Evolutionary conservation across 768 basidiomycete species (phyloP), one percentile per base, ranked within the genome.

Genomic region (Lactarius quietus): DNA sequence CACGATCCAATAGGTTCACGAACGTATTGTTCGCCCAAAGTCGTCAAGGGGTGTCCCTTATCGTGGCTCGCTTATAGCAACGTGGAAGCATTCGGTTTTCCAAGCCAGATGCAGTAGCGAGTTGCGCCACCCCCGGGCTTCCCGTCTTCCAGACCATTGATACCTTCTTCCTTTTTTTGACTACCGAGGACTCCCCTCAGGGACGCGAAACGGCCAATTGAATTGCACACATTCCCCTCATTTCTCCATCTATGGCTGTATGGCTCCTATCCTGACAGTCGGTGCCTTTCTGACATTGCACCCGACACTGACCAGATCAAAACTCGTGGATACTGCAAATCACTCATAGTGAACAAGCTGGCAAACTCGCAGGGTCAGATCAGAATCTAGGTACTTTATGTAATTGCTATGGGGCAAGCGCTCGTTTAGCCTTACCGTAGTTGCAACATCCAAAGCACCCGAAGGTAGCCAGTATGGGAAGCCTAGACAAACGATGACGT

Each of bases 141-240:
- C 65, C 74, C 72, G 70, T 71, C 45, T 62, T 72, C 68, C 66
- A 70, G 57, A 53, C 23, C 43, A 57, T 26, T n/a, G 36, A 29
- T 36, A 6, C 23, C 55, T 62, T 14, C 15, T 61, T 26, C n/a
- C 20, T 64, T 59, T n/a, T n/a, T 55, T 55, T 55, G 59, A 23
- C 64, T 56, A 65, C 64, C 64, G 64, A 65, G 45, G 64, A 38
- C 41, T 61, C 59, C 31, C 64, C 59, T 54, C 38, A 53, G 57
- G 60, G 23, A 48, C 45, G 45, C 23, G 45, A 26, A 26, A 48
- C 10, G 20, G 41, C 41, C 41, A 43, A 43, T 43, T 18, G 45
- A 23, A 10, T 23, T n/a, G 10, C 15, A 61, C 28, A 17, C 23
- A 8, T 29, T 23, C 23, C 23, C 9, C 48, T 48, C 48, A 15